phyloP scores from a whole-genome alignment of 2,329 filamentous ascomycete species.

The Blastomyces parvus region DNA sequence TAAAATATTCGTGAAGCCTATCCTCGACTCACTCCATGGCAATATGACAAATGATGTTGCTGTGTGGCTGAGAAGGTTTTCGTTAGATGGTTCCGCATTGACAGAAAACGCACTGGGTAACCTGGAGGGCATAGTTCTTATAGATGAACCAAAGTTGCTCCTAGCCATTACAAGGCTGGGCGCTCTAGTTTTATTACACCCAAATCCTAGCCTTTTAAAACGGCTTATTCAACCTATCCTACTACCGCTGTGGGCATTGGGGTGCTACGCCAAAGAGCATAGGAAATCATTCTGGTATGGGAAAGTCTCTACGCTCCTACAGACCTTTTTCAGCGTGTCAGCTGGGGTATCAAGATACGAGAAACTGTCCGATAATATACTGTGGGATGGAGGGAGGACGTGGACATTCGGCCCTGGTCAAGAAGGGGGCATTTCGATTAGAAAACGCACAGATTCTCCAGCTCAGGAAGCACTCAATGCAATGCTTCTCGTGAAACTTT shows the following conservation, averaged over 20 bases:
- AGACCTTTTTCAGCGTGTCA: slow-evolving; percentile 36
- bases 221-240: slow-evolving; percentile 33
- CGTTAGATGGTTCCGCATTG: slow-evolving; percentile 14
- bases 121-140: slow-evolving; percentile 16
- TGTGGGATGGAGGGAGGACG: slow-evolving; percentile 32
- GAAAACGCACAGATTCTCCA: slow-evolving; percentile 18
- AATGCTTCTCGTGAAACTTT: slow-evolving; percentile 26
- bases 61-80: slow-evolving; percentile 24
- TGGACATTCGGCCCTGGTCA: slow-evolving; percentile 28
- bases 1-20: slow-evolving; percentile 34
- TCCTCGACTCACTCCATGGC: slow-evolving; percentile 31
- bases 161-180: slow-evolving; percentile 30
- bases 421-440: slow-evolving; percentile 21
- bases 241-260: slow-evolving; percentile 35
- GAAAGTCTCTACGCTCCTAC: slow-evolving; percentile 25
- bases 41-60: slow-evolving; percentile 21
- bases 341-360: slow-evolving; percentile 28
- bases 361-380: slow-evolving; percentile 33
- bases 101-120: not conserved
- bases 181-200: slow-evolving; percentile 32
- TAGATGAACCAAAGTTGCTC: slow-evolving; percentile 22
- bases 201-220: slow-evolving; percentile 36
- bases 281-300: slow-evolving; percentile 21
- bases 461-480: slow-evolving; percentile 19
- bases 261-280: slow-evolving; percentile 29